Conservation (phyloP, 2,329 filamentous ascomycete genomes). For the Epichloe brachyelytri region DNA sequence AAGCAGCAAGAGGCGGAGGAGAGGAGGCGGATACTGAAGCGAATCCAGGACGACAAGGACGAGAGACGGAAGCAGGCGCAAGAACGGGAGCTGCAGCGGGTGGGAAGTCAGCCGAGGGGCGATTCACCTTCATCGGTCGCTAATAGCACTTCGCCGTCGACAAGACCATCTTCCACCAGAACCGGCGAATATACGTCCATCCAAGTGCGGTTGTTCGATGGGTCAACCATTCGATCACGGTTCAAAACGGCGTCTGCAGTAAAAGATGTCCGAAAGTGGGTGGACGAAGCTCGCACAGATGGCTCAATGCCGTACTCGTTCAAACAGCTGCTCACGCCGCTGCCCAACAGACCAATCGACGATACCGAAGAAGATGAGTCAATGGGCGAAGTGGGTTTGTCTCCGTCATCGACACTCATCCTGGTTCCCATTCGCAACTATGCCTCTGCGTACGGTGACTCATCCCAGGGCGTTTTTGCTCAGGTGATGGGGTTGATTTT, state of each 20-base stretch:
- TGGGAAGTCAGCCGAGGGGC: conserved; percentile 15
- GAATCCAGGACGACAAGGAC: conserved; percentile 65
- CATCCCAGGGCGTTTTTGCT: conserved; percentile 16
- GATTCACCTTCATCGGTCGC: conserved; percentile 18
- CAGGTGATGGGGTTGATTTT: conserved; percentile 19
- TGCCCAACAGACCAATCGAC: conserved; percentile 62
- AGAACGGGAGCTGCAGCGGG: conserved; percentile 30
- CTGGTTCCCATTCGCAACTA: conserved; percentile 54
- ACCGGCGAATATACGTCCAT: conserved; percentile 35
- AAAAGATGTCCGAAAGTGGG: conserved; percentile 60
- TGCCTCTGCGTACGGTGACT: conserved; percentile 26
- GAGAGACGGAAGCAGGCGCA: conserved; percentile 48
- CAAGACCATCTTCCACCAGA: conserved; percentile 16
- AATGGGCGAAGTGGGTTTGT: conserved; percentile 57
- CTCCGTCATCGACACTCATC: conserved; percentile 71
- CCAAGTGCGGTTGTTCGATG: conserved; percentile 75
- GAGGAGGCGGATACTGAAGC: conserved; percentile 55
- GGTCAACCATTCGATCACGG: conserved; percentile 59
- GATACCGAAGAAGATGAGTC: conserved; percentile 59
- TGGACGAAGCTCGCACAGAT: conserved; percentile 50
- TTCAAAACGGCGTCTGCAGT: conserved; percentile 57
- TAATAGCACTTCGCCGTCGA: conserved; percentile 19
- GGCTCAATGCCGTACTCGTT: conserved; percentile 62
- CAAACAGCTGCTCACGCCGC: conserved; percentile 68
- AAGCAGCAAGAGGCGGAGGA: conserved; percentile 56